phyloP scores from a whole-genome alignment of 2,329 filamentous ascomycete genomes.

The Fusarium sp. region DNA sequence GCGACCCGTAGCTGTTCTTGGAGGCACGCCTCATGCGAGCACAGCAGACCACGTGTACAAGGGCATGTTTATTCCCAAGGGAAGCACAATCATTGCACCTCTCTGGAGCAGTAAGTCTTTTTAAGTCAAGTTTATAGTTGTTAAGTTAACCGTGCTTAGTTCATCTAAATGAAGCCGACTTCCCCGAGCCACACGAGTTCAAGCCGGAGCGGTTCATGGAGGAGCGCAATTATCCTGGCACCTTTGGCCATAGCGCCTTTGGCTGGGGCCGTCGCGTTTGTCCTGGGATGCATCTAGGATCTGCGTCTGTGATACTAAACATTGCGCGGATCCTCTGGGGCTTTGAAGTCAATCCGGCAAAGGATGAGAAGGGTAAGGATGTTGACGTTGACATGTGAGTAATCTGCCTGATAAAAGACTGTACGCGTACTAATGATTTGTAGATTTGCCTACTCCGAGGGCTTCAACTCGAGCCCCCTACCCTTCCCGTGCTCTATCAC shows the following conservation, averaged over 20 bases:
- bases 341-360: conserved; percentile 58
- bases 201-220: conserved; percentile 55
- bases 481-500: conserved; percentile 60
- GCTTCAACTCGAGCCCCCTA: conserved; percentile 60
- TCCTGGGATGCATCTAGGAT: conserved; percentile 65
- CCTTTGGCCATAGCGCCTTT: conserved; percentile 57
- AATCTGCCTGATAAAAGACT: neutral
- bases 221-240: conserved; percentile 55
- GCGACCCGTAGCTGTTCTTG: conserved; percentile 60
- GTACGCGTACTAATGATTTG: neutral
- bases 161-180: conserved; percentile 59
- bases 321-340: conserved; percentile 69
- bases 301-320: conserved; percentile 63
- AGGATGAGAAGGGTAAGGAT: conserved; percentile 49
- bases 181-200: conserved; percentile 59
- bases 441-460: conserved; percentile 61
- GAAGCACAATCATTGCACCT: conserved; percentile 59
- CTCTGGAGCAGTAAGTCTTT: conserved; percentile 62
- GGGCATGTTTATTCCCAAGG: conserved; percentile 62
- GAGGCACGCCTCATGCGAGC: conserved; percentile 64
- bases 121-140: no score
- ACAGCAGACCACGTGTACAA: conserved; percentile 58
- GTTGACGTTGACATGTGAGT: conserved; percentile 59
- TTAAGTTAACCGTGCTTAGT: conserved; percentile 42
- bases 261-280: conserved; percentile 61